These are phyloP conservation scores for Aureobasidium sp. DNA, from an alignment of 2,329 filamentous ascomycete genomes.

Conservation along the genomic window DNA sequence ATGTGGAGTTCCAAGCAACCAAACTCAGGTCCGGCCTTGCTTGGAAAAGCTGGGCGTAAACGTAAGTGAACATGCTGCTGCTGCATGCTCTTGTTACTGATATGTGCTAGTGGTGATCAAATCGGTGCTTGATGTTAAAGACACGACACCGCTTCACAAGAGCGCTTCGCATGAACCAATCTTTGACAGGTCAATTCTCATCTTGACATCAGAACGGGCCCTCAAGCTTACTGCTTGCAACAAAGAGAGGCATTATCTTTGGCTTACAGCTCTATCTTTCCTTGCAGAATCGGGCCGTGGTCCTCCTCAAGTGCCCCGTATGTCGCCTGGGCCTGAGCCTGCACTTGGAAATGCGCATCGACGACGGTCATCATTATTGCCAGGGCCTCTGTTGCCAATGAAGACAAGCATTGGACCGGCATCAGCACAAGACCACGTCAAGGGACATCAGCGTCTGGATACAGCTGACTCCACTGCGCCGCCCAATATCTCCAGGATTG, in stretches of 20 bases:
- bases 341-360: constrained; percentile 17
- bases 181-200: constrained; percentile 91
- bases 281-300: constrained; percentile 81
- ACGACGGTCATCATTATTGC: constrained; percentile 19
- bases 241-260: constrained; percentile 83
- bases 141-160: constrained; percentile 78
- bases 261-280: constrained; percentile 92
- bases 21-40: constrained; percentile 71
- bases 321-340: constrained; percentile 22
- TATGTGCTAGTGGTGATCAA: constrained; percentile 68
- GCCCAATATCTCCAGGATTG: constrained; percentile 62
- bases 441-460: constrained; percentile 23
- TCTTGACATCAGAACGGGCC: constrained; percentile 84
- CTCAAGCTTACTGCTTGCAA: constrained; percentile 87
- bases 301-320: constrained; percentile 43
- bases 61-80: constrained; percentile 50
- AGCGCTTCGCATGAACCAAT: constrained; percentile 40
- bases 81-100: neutral
- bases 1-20: constrained; percentile 99
- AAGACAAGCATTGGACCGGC: constrained; percentile 6
- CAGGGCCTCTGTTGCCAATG: constrained; percentile 25
- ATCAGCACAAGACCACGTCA: constrained; percentile 17
- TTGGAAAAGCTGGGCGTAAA: constrained; percentile 93
- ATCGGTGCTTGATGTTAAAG: constrained; percentile 93
- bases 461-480: constrained; percentile 57